These are phyloP conservation scores for Hyphopichia burtonii DNA, from an alignment of 1,139 yeast genomes.

Conservation along the genomic window DNA sequence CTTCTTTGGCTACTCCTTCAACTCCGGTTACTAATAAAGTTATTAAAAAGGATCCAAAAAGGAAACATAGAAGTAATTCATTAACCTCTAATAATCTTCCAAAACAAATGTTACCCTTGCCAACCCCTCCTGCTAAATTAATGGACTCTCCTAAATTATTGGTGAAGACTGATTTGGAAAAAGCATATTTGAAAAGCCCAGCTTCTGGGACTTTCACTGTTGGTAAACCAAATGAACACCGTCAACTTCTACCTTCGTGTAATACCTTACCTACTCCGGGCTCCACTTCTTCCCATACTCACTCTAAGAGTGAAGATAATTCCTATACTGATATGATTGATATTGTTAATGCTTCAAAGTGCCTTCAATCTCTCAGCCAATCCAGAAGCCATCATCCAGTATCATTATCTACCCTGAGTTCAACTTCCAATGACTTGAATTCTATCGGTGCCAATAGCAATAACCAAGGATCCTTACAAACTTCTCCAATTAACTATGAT, in stretches of 20 bases:
- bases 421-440: not conserved
- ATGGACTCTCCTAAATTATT: not conserved
- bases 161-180: not conserved
- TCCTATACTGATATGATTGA: constrained; percentile 26
- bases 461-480: constrained; percentile 1
- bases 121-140: constrained; percentile 1
- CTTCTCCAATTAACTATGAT: constrained; percentile 8
- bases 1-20: not conserved
- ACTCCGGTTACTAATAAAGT: not conserved
- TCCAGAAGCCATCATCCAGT: constrained; percentile 3
- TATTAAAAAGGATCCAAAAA: not conserved
- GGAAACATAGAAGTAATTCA: constrained; percentile 1
- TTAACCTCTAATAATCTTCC: not conserved
- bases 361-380: constrained; percentile 33
- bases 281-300: not conserved
- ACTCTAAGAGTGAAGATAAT: not conserved
- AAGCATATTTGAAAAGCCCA: not conserved
- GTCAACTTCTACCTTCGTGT: not conserved
- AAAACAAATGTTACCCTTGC: constrained; percentile 3
- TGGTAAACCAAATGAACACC: not conserved
- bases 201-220: not conserved
- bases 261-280: not conserved
- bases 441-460: not conserved
- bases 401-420: not conserved
- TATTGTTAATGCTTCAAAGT: constrained; percentile 40